These are phyloP conservation scores for Beauveria sp. DNA, from an alignment of 2,329 filamentous ascomycete genomes.

Conservation along the genomic window DNA sequence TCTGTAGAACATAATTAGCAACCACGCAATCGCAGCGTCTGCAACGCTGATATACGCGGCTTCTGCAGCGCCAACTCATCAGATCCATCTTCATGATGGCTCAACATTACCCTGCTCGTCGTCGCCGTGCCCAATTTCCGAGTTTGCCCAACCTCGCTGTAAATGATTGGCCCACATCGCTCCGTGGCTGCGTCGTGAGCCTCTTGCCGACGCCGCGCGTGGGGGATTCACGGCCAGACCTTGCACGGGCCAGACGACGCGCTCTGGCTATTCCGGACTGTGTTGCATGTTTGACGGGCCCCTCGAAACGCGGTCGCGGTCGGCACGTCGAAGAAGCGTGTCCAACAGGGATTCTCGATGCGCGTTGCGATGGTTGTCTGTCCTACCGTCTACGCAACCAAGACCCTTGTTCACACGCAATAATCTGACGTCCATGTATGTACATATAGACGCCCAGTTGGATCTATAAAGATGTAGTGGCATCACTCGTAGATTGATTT, in stretches of 20 bases:
- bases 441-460: neutral
- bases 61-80: slow-evolving; percentile 2
- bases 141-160: neutral
- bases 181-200: slow-evolving; percentile 5
- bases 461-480: neutral
- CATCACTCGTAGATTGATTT: neutral
- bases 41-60: neutral
- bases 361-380: slow-evolving; percentile 3
- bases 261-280: neutral
- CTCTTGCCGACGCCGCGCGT: neutral
- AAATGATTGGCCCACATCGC: slow-evolving; percentile 13
- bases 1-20: neutral
- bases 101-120: neutral
- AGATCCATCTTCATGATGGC: neutral
- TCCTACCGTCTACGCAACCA: neutral
- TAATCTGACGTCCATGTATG: neutral
- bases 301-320: slow-evolving; percentile 7
- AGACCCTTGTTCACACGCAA: neutral
- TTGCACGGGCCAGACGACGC: neutral
- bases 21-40: neutral
- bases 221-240: neutral
- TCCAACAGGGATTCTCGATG: neutral
- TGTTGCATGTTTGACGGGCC: neutral
- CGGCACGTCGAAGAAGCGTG: slow-evolving; percentile 4
- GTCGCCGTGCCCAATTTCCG: slow-evolving; percentile 2